These are phyloP conservation scores for Pleurotus giganteus DNA, from an alignment of 768 basidiomycete species.

Conservation along the genomic window DNA sequence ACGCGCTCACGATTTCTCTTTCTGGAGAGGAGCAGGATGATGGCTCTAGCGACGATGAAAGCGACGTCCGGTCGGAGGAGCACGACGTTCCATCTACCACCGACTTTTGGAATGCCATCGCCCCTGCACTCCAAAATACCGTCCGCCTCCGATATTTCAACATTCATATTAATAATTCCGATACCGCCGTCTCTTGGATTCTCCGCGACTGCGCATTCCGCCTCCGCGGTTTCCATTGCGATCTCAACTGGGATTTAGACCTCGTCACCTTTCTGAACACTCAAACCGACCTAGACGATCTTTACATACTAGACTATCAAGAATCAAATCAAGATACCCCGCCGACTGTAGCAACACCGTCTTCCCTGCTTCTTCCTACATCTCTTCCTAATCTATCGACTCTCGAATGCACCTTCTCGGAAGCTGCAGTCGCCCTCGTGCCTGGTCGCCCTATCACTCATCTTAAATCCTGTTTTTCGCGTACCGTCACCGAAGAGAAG, in stretches of 20 bases:
- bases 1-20: conserved; percentile 50
- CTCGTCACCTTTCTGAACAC: conserved; percentile 52
- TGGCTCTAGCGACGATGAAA: conserved; percentile 17
- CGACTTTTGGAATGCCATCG: conserved; percentile 50
- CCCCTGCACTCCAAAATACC: conserved; percentile 46
- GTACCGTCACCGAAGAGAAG: conserved; percentile 45
- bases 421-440: conserved; percentile 55
- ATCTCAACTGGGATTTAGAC: conserved; percentile 60
- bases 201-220: conserved; percentile 44
- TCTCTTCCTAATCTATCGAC: conserved; percentile 48
- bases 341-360: conserved; percentile 22
- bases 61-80: conserved; percentile 21
- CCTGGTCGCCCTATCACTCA: conserved; percentile 58
- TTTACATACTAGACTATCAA: conserved; percentile 47
- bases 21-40: conserved; percentile 26
- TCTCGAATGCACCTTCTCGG: conserved; percentile 67
- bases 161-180: conserved; percentile 39
- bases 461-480: conserved; percentile 70
- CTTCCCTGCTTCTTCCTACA: conserved; percentile 23
- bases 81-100: conserved; percentile 25
- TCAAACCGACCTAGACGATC: conserved; percentile 46
- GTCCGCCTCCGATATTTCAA: conserved; percentile 49
- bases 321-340: conserved; percentile 21
- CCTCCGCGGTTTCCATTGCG: conserved; percentile 62
- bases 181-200: conserved; percentile 35